A percentile compares a stretch with the other conserved stretches of the same genome.
Evolutionary conservation across 805 yeast genomes (phyloP).

Genomic region (Jamesozyma rosinii): DNA sequence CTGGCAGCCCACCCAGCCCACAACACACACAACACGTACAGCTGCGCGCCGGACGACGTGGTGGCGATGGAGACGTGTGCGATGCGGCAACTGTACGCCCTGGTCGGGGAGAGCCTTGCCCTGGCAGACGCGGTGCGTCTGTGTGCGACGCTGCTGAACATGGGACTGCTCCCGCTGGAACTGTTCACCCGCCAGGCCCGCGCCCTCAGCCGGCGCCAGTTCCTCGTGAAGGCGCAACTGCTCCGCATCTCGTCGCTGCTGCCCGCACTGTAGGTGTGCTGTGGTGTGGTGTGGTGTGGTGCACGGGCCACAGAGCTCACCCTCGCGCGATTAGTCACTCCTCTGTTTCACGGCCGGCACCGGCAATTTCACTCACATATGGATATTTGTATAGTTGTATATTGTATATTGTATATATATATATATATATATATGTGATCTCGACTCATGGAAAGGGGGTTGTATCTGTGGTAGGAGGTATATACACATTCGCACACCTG

Average conservation of each 20-base stretch:
- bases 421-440: no score
- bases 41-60: constrained; percentile 9
- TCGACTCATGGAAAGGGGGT: no score
- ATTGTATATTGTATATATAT: no score
- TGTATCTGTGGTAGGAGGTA: no score
- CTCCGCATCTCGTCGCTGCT: not conserved
- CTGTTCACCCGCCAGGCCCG: constrained; percentile 36
- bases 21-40: not conserved
- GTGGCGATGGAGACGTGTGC: constrained; percentile 45
- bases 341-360: no score
- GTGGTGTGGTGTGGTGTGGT: no score
- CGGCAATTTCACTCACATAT: no score
- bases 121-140: constrained; percentile 58
- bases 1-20: not conserved
- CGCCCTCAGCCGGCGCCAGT: constrained; percentile 34
- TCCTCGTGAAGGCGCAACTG: not conserved
- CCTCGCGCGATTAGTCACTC: no score
- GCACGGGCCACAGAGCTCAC: no score
- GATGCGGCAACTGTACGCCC: constrained; percentile 40
- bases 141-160: constrained; percentile 28
- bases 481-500: no score
- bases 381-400: no score
- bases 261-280: no score
- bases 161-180: constrained; percentile 17
- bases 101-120: constrained; percentile 59